Conservation (phyloP, 768 basidiomycete genomes). For the Astraeus odoratus region DNA sequence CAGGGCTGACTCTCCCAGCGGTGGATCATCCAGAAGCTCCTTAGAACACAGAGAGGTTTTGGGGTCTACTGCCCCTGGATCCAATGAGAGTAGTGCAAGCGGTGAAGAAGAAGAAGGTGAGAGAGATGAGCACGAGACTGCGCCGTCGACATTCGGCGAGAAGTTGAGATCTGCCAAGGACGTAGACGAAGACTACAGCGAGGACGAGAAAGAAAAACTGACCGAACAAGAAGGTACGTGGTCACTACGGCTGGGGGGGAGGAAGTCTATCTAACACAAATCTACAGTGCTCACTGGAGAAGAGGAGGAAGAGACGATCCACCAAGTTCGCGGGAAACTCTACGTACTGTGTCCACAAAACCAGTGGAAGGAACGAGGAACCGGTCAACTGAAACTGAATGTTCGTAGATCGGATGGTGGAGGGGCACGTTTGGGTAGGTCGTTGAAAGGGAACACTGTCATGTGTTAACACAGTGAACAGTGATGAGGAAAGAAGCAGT, state of each 20-base stretch:
- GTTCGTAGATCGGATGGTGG: slow-evolving; percentile 55
- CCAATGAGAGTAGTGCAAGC: slow-evolving; percentile 28
- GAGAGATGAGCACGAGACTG: slow-evolving; percentile 25
- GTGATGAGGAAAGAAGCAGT: slow-evolving; percentile 88
- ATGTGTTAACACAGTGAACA: slow-evolving; percentile 22
- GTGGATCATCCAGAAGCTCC: slow-evolving; percentile 36
- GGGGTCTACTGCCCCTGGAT: slow-evolving; percentile 23
- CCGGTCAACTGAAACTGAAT: slow-evolving; percentile 65
- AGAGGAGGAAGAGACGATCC: slow-evolving; percentile 73
- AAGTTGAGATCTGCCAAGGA: slow-evolving; percentile 58
- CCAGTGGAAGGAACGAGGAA: slow-evolving; percentile 76
- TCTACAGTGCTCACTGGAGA: slow-evolving; percentile 65
- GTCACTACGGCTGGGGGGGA: slow-evolving; percentile 1
- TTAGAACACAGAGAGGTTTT: slow-evolving; percentile 32
- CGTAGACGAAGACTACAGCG: slow-evolving; percentile 43
- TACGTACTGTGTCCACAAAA: slow-evolving; percentile 50
- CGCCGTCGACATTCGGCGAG: slow-evolving; percentile 49
- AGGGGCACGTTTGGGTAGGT: slow-evolving; percentile 60
- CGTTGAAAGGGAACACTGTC: background rate
- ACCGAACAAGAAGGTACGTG: slow-evolving; percentile 68
- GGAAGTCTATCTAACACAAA: slow-evolving; percentile 3
- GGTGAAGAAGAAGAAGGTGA: slow-evolving; percentile 39
- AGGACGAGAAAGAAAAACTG: slow-evolving; percentile 38
- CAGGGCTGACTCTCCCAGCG: slow-evolving; percentile 43
- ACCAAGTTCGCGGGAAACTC: slow-evolving; percentile 73